Conservation (phyloP, 2,329 filamentous ascomycete genomes). For the Colletotrichum cordylinicola region DNA sequence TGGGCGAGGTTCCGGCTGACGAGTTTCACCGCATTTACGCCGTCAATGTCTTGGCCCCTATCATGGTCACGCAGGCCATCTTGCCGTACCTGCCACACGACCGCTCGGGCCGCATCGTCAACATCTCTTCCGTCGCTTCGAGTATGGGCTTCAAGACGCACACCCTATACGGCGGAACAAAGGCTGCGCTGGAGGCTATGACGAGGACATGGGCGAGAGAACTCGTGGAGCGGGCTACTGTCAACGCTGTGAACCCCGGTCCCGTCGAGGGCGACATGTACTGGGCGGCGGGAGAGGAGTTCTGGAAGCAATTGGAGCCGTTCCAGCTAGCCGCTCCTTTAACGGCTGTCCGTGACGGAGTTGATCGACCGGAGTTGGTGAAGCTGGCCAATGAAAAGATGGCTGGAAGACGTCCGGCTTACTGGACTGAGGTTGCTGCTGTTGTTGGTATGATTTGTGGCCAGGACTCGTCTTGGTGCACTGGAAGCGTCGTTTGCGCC, state of each 20-base stretch:
- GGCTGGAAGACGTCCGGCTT: slow-evolving; percentile 64
- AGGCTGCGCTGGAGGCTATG: slow-evolving; percentile 63
- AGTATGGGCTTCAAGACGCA: slow-evolving; percentile 56
- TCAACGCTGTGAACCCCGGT: slow-evolving; percentile 63
- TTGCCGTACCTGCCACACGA: slow-evolving; percentile 72
- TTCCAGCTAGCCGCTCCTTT: neutral
- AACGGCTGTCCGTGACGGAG: neutral
- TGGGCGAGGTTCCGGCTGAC: slow-evolving; percentile 64
- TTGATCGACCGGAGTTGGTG: slow-evolving; percentile 20
- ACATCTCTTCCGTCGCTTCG: slow-evolving; percentile 53
- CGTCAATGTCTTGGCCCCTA: slow-evolving; percentile 81
- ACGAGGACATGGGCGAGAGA: slow-evolving; percentile 64
- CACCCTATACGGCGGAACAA: slow-evolving; percentile 61
- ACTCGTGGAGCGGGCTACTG: slow-evolving; percentile 56
- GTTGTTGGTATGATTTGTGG: slow-evolving; percentile 78
- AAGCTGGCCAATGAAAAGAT: slow-evolving; percentile 18
- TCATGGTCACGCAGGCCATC: slow-evolving; percentile 77
- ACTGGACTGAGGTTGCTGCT: slow-evolving; percentile 74
- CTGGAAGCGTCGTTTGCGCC: slow-evolving; percentile 78
- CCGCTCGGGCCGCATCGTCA: slow-evolving; percentile 62
- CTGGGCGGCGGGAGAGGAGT: neutral
- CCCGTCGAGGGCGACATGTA: slow-evolving; percentile 61
- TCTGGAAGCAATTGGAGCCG: neutral
- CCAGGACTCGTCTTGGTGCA: slow-evolving; percentile 76
- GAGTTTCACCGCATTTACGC: slow-evolving; percentile 76